Conservation (phyloP, 768 basidiomycete species). For the Hygrocybe punicea region DNA sequence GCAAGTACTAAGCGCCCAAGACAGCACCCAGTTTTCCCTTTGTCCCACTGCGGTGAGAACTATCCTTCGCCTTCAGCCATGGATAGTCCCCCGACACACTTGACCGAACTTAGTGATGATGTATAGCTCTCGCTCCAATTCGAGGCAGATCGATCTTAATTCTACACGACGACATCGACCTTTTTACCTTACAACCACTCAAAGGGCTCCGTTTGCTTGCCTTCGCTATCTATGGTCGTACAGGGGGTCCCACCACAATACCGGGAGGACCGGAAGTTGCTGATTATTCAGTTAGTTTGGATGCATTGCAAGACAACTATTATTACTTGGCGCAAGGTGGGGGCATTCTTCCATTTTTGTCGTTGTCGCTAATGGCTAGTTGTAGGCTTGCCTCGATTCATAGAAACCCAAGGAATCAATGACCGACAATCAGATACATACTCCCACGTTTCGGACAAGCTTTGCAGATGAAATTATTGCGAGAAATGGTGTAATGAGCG, state of each 20-base stretch:
- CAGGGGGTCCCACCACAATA: conserved; percentile 8
- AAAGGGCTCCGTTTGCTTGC: conserved; percentile 17
- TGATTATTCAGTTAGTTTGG: conserved; percentile 10
- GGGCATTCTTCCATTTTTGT: no score
- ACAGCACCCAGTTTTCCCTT: no score
- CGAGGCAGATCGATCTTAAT: background rate
- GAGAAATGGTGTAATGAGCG: conserved; percentile 2
- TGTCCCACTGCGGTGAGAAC: no score
- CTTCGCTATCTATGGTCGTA: conserved; percentile 15
- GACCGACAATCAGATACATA: conserved; percentile 2
- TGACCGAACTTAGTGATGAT: background rate
- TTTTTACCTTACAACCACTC: conserved; percentile 14
- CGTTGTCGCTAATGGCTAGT: background rate
- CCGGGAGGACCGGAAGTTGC: conserved; percentile 13
- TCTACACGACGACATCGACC: conserved; percentile 6
- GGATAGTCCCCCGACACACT: no score
- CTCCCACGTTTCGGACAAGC: background rate
- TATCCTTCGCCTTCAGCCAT: no score
- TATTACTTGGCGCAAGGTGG: conserved; percentile 12
- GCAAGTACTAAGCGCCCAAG: no score
- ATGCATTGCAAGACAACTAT: conserved; percentile 4
- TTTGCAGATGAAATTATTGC: background rate
- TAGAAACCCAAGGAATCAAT: conserved; percentile 9
- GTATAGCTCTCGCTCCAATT: conserved; percentile 1
- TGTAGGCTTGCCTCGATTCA: conserved; percentile 11